phyloP scores from a whole-genome alignment of 768 basidiomycete genomes.

The Nidula microcarpa region DNA sequence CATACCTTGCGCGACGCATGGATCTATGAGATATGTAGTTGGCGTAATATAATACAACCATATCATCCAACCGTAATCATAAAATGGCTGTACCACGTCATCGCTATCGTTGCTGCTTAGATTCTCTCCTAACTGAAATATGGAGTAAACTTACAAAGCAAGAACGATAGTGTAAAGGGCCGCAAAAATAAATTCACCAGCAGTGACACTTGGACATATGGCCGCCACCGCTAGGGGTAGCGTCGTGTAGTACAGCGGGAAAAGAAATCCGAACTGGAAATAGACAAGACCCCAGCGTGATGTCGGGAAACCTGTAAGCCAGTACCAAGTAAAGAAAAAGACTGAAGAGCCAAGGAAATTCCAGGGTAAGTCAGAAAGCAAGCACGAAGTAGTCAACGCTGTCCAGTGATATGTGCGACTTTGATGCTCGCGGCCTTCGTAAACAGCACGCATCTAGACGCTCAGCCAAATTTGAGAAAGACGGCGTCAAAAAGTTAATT shows the following conservation, averaged over 20 bases:
- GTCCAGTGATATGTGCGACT: slow-evolving; percentile 67
- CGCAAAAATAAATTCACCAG: slow-evolving; percentile 55
- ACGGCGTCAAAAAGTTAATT: no score
- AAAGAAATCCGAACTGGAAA: slow-evolving; percentile 50
- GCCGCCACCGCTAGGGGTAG: slow-evolving; percentile 60
- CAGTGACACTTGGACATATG: slow-evolving; percentile 56
- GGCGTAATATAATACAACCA: no score
- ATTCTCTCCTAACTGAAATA: slow-evolving; percentile 4
- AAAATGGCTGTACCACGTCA: no score
- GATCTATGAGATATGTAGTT: no score
- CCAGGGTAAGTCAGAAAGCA: slow-evolving; percentile 61
- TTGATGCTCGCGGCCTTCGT: slow-evolving; percentile 65
- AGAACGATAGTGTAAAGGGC: slow-evolving; percentile 61
- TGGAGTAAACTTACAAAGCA: slow-evolving; percentile 46
- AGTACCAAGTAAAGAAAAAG: slow-evolving; percentile 73
- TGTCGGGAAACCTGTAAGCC: slow-evolving; percentile 60
- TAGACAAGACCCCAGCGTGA: slow-evolving; percentile 58
- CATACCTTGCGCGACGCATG: slow-evolving; percentile 9
- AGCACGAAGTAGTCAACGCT: slow-evolving; percentile 50
- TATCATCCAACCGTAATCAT: no score
- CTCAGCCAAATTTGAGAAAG: background rate
- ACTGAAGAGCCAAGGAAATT: slow-evolving; percentile 58
- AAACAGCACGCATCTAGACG: slow-evolving; percentile 48
- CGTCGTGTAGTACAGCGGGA: slow-evolving; percentile 64
- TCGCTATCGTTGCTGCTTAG: background rate